phyloP scores from a whole-genome alignment of 129 eudicot species.

The Saposhnikovia divaricata region DNA sequence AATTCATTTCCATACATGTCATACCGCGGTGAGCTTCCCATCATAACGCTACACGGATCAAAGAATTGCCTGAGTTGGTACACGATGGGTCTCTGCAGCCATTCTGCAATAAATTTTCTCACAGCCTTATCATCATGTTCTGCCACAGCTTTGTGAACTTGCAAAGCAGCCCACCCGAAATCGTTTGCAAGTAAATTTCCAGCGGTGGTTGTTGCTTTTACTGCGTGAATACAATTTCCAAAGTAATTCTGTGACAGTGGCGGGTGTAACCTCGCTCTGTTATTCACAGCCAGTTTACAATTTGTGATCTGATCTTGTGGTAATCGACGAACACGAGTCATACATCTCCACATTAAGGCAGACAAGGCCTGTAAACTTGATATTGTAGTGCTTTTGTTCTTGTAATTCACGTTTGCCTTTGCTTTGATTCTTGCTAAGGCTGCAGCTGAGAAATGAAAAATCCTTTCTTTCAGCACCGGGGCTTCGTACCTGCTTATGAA shows the following conservation, averaged over 20 bases:
- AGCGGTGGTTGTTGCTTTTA: slow-evolving; percentile 1
- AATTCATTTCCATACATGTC: slow-evolving; percentile 70
- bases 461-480: slow-evolving; percentile 33
- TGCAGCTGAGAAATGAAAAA: slow-evolving; percentile 38
- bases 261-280: slow-evolving; percentile 41
- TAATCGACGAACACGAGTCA: slow-evolving; percentile 30
- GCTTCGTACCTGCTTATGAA: slow-evolving; percentile 31
- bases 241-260: slow-evolving; percentile 41
- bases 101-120: slow-evolving; percentile 18
- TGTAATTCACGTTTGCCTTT: slow-evolving; percentile 28
- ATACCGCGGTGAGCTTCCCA: slow-evolving; percentile 61
- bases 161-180: slow-evolving; percentile 49
- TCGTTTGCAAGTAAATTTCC: slow-evolving; percentile 25
- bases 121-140: slow-evolving; percentile 28
- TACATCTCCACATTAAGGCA: slow-evolving; percentile 42
- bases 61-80: slow-evolving; percentile 21
- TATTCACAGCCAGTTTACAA: slow-evolving; percentile 26
- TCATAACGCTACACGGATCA: slow-evolving; percentile 27
- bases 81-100: slow-evolving; percentile 33
- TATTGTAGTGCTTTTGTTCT: slow-evolving; percentile 15
- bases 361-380: slow-evolving; percentile 45
- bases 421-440: slow-evolving; percentile 38
- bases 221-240: slow-evolving; percentile 30
- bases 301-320: slow-evolving; percentile 22
- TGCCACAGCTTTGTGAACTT: slow-evolving; percentile 32